phyloP scores from a whole-genome alignment of 2,329 filamentous ascomycete genomes.

The Claviceps humidiphila region DNA sequence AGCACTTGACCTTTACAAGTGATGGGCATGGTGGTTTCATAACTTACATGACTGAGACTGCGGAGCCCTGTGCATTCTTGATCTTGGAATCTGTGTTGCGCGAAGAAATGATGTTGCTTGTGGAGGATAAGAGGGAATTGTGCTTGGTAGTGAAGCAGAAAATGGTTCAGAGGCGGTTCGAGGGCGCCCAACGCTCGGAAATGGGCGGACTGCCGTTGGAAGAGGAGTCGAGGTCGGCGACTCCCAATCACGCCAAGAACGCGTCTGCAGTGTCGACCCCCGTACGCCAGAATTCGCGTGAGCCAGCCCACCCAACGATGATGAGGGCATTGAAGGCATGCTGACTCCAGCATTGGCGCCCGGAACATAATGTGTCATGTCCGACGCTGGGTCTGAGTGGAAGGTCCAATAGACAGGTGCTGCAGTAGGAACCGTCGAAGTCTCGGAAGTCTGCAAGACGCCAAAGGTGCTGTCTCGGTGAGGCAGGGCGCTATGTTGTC shows the following conservation, averaged over 20 bases:
- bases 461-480: slow-evolving; percentile 4
- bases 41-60: slow-evolving; percentile 5
- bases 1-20: no score
- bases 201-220: slow-evolving; percentile 8
- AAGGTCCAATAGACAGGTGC: neutral
- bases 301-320: neutral
- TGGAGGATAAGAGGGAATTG: slow-evolving; percentile 8
- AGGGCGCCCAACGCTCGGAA: slow-evolving; percentile 9
- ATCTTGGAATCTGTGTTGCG: slow-evolving; percentile 1
- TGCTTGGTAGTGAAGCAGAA: slow-evolving; percentile 9
- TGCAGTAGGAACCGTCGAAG: neutral
- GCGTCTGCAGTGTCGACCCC: slow-evolving; percentile 1
- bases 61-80: neutral
- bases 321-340: neutral
- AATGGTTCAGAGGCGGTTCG: slow-evolving; percentile 10
- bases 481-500: slow-evolving; percentile 4
- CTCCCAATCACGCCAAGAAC: slow-evolving; percentile 2
- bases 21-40: neutral
- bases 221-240: slow-evolving; percentile 11
- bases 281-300: neutral
- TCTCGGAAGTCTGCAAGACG: neutral
- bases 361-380: neutral
- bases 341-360: neutral
- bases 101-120: slow-evolving; percentile 4
- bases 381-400: neutral